phyloP scores from a whole-genome alignment of 1,139 yeast species.

The Neolecta irregularis region DNA sequence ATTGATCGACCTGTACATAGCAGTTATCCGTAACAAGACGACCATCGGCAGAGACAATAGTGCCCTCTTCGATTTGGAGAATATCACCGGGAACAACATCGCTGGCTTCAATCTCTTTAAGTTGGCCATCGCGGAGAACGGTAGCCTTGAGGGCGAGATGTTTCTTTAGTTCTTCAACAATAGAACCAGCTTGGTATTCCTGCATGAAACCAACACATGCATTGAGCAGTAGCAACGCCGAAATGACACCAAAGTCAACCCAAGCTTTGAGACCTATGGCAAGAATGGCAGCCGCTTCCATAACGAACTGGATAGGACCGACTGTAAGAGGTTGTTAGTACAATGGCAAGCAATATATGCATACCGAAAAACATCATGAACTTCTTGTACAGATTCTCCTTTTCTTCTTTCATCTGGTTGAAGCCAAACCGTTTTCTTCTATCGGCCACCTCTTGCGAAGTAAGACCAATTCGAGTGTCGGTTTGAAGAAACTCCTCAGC shows the following conservation, averaged over 20 bases:
- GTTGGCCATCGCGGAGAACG: constrained; percentile 51
- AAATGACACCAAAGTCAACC: constrained; percentile 98
- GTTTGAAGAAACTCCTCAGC: constrained; percentile 86
- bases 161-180: constrained; percentile 32
- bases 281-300: constrained; percentile 93
- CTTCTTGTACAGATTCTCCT: constrained; percentile 68
- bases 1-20: constrained; percentile 88
- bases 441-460: constrained; percentile 62
- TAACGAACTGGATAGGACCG: constrained; percentile 97
- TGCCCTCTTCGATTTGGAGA: constrained; percentile 63
- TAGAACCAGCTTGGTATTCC: constrained; percentile 54
- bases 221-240: constrained; percentile 74
- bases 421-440: constrained; percentile 90
- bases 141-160: constrained; percentile 36
- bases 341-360: too few relatives aligned
- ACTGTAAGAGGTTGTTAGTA: too few relatives aligned
- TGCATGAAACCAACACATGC: constrained; percentile 94
- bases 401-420: constrained; percentile 90
- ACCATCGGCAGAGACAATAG: constrained; percentile 82
- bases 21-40: constrained; percentile 78
- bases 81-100: constrained; percentile 75
- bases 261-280: constrained; percentile 98
- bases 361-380: constrained; percentile 84
- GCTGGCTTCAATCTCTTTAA: constrained; percentile 45
- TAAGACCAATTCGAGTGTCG: constrained; percentile 66